A percentile compares a stretch with the other conserved stretches of the same genome.
phyloP scores from a whole-genome alignment of 2,329 filamentous ascomycete genomes.

The Capronia coronata region DNA sequence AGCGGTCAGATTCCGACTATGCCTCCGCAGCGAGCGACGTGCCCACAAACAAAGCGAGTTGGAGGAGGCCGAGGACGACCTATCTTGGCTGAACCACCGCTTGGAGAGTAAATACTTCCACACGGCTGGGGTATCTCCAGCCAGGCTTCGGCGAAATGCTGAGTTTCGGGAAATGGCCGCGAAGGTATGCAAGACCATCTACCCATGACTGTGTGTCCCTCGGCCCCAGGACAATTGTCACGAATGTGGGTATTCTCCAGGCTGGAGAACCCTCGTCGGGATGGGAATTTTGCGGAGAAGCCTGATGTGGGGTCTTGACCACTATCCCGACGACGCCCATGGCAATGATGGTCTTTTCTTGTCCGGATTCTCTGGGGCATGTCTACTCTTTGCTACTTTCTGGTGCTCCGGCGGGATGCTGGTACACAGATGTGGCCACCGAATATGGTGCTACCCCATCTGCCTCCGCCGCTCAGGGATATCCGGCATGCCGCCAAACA shows the following conservation, averaged over 20 bases:
- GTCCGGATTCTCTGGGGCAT: not conserved
- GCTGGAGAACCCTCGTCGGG: not conserved
- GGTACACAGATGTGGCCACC: too few species aligned
- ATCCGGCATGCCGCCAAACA: too few species aligned
- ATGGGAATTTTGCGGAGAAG: constrained; percentile 14
- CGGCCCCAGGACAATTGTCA: too few species aligned
- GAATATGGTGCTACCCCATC: too few species aligned
- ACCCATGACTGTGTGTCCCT: too few species aligned
- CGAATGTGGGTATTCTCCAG: constrained; percentile 12
- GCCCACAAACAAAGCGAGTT: not conserved
- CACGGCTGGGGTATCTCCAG: constrained; percentile 9
- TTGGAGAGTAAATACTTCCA: not conserved
- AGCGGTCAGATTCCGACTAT: constrained; percentile 7
- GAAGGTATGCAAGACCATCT: too few species aligned
- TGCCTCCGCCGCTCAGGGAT: too few species aligned
- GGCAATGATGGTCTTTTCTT: not conserved
- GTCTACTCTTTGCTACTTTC: too few species aligned
- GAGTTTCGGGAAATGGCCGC: not conserved
- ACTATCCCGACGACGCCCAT: constrained; percentile 3
- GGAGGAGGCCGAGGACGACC: constrained; percentile 2
- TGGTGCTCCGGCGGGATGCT: too few species aligned
- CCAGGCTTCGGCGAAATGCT: not conserved
- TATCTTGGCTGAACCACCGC: not conserved
- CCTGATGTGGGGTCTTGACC: constrained; percentile 1
- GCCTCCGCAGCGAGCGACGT: constrained; percentile 8